phyloP scores from a whole-genome alignment of 495 filamentous ascomycete genomes.

The Penicillium paradoxum region DNA sequence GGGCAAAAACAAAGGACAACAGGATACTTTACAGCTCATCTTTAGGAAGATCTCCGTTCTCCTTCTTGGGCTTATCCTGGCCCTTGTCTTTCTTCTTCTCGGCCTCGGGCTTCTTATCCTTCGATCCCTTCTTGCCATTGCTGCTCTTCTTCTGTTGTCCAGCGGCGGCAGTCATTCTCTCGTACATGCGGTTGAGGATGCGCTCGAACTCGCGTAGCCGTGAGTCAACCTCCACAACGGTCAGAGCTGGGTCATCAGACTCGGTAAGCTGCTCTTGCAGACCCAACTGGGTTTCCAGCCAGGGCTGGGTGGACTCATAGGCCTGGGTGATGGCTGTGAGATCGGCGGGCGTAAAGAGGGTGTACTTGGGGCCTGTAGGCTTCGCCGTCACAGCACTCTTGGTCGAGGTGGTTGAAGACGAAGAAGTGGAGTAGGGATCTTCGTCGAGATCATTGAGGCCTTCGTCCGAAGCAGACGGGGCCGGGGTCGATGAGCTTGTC shows the following conservation, averaged over 20 bases:
- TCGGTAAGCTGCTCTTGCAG: conserved; percentile 61
- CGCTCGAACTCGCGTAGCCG: conserved; percentile 59
- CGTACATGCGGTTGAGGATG: conserved; percentile 64
- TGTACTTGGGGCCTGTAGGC: conserved; percentile 37
- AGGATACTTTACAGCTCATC: conserved; percentile 37
- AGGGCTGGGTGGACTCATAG: conserved; percentile 43
- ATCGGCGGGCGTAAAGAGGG: conserved; percentile 48
- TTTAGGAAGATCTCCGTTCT: conserved; percentile 29
- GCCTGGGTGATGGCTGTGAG: conserved; percentile 42
- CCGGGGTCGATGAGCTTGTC: conserved; percentile 21
- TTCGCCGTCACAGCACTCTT: conserved; percentile 28
- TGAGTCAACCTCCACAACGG: conserved; percentile 57
- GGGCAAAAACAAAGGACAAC: background rate
- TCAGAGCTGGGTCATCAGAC: conserved; percentile 66
- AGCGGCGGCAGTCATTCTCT: conserved; percentile 42
- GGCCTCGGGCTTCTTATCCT: conserved; percentile 37
- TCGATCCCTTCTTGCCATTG: conserved; percentile 44
- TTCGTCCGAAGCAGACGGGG: conserved; percentile 23
- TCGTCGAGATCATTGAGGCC: conserved; percentile 38
- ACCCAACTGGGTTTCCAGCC: conserved; percentile 64
- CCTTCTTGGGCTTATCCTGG: conserved; percentile 18
- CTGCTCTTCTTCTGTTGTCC: conserved; percentile 49
- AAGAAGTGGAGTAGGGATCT: conserved; percentile 36
- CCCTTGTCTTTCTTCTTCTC: conserved; percentile 35
- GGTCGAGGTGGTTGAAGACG: conserved; percentile 24